These are phyloP conservation scores for Candida neerlandica DNA, from an alignment of 1,139 yeast species.

Conservation along the genomic window DNA sequence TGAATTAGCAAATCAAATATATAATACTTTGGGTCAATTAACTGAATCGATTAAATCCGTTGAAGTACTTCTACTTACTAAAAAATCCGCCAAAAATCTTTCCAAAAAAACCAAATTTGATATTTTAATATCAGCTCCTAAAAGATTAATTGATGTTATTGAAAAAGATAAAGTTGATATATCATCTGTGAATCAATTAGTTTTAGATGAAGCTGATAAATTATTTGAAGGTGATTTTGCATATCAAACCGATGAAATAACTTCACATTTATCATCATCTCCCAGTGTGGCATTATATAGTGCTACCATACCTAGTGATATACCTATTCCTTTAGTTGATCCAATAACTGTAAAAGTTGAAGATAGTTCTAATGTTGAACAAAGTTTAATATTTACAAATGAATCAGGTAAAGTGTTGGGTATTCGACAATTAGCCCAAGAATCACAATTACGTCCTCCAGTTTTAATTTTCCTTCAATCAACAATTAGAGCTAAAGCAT, in stretches of 20 bases:
- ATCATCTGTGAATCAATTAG: constrained; percentile 65
- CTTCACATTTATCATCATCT: constrained; percentile 61
- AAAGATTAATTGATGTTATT: constrained; percentile 79
- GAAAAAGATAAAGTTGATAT: constrained; percentile 62
- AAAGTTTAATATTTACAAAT: constrained; percentile 77
- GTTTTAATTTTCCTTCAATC: constrained; percentile 90
- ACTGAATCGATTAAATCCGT: constrained; percentile 57
- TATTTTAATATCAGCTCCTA: constrained; percentile 83
- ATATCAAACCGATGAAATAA: constrained; percentile 86
- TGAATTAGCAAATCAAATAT: constrained; percentile 84
- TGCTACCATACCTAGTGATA: constrained; percentile 94
- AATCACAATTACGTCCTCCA: constrained; percentile 90
- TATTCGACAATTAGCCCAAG: constrained; percentile 81
- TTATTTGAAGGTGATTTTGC: constrained; percentile 88
- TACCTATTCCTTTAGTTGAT: constrained; percentile 85
- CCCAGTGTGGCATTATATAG: constrained; percentile 74
- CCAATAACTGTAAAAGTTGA: constrained; percentile 92
- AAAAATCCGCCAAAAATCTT: constrained; percentile 73
- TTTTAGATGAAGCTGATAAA: constrained; percentile 96
- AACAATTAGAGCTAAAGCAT: constrained; percentile 90
- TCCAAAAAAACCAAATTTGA: constrained; percentile 69
- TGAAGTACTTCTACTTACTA: constrained; percentile 69
- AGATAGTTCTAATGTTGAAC: constrained; percentile 83
- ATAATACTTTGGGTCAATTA: constrained; percentile 64
- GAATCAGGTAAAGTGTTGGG: constrained; percentile 95